Evolutionary conservation across 2,329 filamentous ascomycete species (phyloP).

Genomic region (Ophiostoma himal-ulmi): DNA sequence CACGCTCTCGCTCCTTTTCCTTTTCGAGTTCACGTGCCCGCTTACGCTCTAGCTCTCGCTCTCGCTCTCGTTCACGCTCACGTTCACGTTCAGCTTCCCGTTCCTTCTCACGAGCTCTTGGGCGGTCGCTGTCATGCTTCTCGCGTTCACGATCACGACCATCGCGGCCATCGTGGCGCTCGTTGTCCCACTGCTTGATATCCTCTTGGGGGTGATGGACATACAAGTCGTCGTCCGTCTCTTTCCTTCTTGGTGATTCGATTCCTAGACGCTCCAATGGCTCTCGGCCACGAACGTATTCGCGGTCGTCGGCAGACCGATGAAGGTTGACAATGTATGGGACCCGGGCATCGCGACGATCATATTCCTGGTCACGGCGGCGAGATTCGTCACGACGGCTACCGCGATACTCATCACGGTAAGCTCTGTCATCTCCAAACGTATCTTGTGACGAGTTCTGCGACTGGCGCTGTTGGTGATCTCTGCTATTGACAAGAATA

Average conservation of each 20-base stretch:
- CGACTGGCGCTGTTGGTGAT: conserved; percentile 21
- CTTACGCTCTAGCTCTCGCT: conserved; percentile 24
- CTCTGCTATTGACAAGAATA: conserved; percentile 25
- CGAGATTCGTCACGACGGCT: conserved; percentile 18
- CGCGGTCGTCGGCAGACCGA: conserved; percentile 8
- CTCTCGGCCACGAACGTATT: conserved; percentile 18
- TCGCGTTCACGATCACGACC: conserved; percentile 5
- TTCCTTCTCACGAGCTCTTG: conserved; percentile 19
- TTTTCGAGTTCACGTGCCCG: conserved; percentile 17
- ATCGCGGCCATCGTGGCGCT: conserved; percentile 11
- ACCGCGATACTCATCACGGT: conserved; percentile 16
- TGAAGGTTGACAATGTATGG: neutral
- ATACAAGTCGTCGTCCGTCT: conserved; percentile 24
- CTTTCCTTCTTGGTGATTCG: conserved; percentile 18
- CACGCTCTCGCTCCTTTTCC: conserved; percentile 11
- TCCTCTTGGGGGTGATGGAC: conserved; percentile 23
- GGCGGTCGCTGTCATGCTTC: conserved; percentile 10
- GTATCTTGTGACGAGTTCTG: conserved; percentile 9
- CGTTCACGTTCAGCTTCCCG: conserved; percentile 21
- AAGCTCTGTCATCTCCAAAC: conserved; percentile 10
- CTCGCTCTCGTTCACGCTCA: neutral
- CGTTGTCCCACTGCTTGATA: conserved; percentile 21
- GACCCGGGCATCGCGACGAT: conserved; percentile 6
- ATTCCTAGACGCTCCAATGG: conserved; percentile 19
- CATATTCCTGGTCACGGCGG: conserved; percentile 16